A percentile compares a stretch with the other conserved stretches of the same genome.
Evolutionary conservation across 768 basidiomycete species (phyloP).

Genomic region (Auricularia heimuer): DNA sequence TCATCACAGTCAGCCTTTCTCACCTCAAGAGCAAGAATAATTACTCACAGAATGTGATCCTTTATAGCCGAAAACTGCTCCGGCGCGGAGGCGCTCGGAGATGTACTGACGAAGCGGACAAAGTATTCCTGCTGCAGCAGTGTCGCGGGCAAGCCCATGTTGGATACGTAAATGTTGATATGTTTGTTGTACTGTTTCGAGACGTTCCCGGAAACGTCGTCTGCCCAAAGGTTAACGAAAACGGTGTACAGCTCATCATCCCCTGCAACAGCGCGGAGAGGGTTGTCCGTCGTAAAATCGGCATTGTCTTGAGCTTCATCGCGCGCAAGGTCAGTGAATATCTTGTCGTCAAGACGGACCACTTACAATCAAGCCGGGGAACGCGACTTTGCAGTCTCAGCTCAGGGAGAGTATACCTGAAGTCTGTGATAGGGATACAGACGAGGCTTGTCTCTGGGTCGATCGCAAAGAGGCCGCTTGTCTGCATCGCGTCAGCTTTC

Average conservation of each 20-base stretch:
- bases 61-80: background rate
- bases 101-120: slow-evolving; percentile 2
- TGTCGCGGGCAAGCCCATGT: slow-evolving; percentile 1
- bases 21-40: background rate
- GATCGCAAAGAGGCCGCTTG: too few relatives aligned
- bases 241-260: slow-evolving; percentile 4
- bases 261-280: slow-evolving; percentile 1
- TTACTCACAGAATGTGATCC: background rate
- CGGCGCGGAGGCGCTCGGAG: background rate
- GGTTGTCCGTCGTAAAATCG: slow-evolving; percentile 5
- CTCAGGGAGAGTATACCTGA: too few relatives aligned
- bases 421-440: too few relatives aligned
- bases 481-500: too few relatives aligned
- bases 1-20: background rate
- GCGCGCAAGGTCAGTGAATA: too few relatives aligned
- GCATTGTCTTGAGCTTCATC: too few relatives aligned
- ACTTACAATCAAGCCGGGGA: too few relatives aligned
- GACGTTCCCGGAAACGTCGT: slow-evolving; percentile 11
- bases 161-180: slow-evolving; percentile 4
- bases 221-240: slow-evolving; percentile 4
- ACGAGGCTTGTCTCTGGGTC: too few relatives aligned
- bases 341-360: too few relatives aligned
- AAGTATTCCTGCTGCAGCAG: slow-evolving; percentile 3
- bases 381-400: too few relatives aligned
- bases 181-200: slow-evolving; percentile 9